Evolutionary conservation across 805 yeast species (phyloP).

Genomic region (Komagataella pastoris): DNA sequence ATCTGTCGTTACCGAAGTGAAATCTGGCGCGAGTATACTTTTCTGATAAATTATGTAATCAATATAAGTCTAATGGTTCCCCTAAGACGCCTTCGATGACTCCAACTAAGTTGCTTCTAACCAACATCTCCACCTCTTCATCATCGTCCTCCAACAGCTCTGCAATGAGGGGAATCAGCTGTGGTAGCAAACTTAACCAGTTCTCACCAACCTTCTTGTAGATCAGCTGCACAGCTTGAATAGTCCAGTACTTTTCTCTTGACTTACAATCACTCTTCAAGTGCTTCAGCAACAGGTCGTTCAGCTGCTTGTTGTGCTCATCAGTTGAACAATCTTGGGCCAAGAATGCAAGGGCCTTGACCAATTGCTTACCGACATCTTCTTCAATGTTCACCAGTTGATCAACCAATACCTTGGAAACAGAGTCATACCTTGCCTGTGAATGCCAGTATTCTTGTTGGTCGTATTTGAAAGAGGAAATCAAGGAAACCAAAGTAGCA

Average conservation of each 20-base stretch:
- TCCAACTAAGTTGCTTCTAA: slow-evolving; percentile 78
- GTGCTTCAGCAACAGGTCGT: slow-evolving; percentile 46
- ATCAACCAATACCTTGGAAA: slow-evolving; percentile 45
- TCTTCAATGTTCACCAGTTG: slow-evolving; percentile 64
- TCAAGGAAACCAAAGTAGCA: slow-evolving; percentile 56
- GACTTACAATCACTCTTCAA: slow-evolving; percentile 50
- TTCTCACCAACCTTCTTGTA: slow-evolving; percentile 90
- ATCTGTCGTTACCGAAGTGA: background rate
- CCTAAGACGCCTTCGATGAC: slow-evolving; percentile 89
- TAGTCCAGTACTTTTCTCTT: slow-evolving; percentile 66
- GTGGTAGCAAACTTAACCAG: slow-evolving; percentile 87
- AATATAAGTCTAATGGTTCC: slow-evolving; percentile 80
- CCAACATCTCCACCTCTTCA: slow-evolving; percentile 85
- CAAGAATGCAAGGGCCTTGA: slow-evolving; percentile 66
- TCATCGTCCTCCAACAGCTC: slow-evolving; percentile 93
- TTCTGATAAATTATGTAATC: background rate
- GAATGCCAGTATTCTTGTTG: slow-evolving; percentile 94
- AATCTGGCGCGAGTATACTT: background rate
- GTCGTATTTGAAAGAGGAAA: slow-evolving; percentile 76
- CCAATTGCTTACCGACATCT: slow-evolving; percentile 65
- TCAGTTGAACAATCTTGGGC: slow-evolving; percentile 60
- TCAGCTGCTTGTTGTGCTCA: slow-evolving; percentile 56
- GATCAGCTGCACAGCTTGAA: slow-evolving; percentile 62
- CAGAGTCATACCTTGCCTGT: slow-evolving; percentile 66
- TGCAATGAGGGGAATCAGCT: slow-evolving; percentile 89